Conservation (phyloP, 805 yeast genomes). For the Kazachstania africana region DNA sequence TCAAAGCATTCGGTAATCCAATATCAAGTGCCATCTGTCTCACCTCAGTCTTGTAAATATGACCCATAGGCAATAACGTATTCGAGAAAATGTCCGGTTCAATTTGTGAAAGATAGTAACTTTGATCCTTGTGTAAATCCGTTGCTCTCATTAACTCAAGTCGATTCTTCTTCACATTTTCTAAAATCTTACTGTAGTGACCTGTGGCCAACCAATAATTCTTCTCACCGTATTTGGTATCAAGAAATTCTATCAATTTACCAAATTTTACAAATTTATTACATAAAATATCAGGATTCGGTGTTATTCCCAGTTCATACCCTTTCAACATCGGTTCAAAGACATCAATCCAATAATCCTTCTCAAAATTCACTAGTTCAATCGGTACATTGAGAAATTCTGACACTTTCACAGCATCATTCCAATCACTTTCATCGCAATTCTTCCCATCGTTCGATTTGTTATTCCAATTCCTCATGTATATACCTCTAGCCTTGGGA, state of each 20-base stretch:
- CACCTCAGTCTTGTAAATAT: constrained; percentile 61
- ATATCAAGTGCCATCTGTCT: constrained; percentile 49
- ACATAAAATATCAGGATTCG: constrained; percentile 90
- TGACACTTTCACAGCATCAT: constrained; percentile 61
- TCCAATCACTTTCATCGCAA: constrained; percentile 85
- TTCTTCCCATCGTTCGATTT: constrained; percentile 24
- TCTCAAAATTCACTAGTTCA: constrained; percentile 71
- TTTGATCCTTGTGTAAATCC: constrained; percentile 68
- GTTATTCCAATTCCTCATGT: constrained; percentile 83
- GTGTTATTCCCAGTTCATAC: constrained; percentile 68
- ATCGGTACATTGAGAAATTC: constrained; percentile 51
- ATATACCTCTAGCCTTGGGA: constrained; percentile 63
- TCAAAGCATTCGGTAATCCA: constrained; percentile 50
- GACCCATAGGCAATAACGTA: constrained; percentile 73
- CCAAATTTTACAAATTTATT: constrained; percentile 85
- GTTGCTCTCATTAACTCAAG: constrained; percentile 45
- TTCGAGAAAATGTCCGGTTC: constrained; percentile 33
- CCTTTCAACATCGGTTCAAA: constrained; percentile 81
- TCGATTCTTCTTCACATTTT: constrained; percentile 16
- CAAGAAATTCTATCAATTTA: constrained; percentile 45
- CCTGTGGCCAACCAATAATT: constrained; percentile 88
- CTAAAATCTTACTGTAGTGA: constrained; percentile 53
- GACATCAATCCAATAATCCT: constrained; percentile 86
- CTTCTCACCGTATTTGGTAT: constrained; percentile 25
- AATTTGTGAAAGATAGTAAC: constrained; percentile 75